These are phyloP conservation scores for Populus deltoides DNA, from an alignment of 345 rosid species.

Conservation along the genomic window DNA sequence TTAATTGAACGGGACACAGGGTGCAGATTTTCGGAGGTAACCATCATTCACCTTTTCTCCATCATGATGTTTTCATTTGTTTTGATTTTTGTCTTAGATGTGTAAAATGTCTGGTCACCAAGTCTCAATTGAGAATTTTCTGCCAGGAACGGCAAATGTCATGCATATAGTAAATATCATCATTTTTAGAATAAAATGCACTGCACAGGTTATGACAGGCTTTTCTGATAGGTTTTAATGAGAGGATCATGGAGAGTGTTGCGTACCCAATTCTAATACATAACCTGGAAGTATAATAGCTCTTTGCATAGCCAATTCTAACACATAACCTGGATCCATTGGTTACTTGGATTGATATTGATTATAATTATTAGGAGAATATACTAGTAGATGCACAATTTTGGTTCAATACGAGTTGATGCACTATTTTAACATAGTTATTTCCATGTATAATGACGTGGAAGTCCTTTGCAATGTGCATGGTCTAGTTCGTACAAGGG, in stretches of 20 bases:
- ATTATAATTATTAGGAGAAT: neutral
- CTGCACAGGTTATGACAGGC: neutral
- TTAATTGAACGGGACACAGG: constrained; percentile 87
- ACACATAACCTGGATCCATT: no score
- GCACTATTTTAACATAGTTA: neutral
- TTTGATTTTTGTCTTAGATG: neutral
- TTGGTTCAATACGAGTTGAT: neutral
- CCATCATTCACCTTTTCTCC: neutral
- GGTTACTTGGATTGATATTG: neutral
- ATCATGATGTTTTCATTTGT: neutral
- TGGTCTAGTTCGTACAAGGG: neutral
- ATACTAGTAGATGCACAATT: no score
- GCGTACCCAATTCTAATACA: no score
- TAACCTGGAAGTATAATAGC: no score
- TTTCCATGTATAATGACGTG: neutral
- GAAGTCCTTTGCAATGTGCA: neutral
- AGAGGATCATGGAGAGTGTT: no score
- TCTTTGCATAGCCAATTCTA: no score
- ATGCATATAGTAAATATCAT: neutral
- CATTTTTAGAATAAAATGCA: neutral
- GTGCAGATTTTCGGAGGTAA: constrained; percentile 77
- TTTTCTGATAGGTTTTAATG: neutral
- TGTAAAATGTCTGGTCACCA: neutral
- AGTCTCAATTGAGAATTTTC: neutral
- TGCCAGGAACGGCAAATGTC: neutral